These are phyloP conservation scores for sunflower (Helianthus annuus) DNA, from an alignment of 129 eudicot species.

Conservation along the genomic window DNA sequence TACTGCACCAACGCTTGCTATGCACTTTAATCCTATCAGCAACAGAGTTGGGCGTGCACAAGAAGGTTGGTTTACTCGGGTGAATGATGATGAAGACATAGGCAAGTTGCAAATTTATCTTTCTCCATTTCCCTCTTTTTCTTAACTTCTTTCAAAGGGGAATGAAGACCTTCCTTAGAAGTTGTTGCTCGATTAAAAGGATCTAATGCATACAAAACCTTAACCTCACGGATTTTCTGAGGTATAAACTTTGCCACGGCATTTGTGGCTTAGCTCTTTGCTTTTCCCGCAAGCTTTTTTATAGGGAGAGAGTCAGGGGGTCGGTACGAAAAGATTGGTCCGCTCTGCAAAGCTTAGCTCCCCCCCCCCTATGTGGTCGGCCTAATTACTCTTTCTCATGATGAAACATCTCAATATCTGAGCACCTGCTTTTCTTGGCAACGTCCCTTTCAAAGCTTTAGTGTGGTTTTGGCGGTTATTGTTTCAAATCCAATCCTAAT, in stretches of 20 bases:
- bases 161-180: slow-evolving; percentile 11
- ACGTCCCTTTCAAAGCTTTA: too few species aligned
- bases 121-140: neutral
- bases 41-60: too few species aligned
- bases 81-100: too few species aligned
- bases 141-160: too few species aligned
- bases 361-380: neutral
- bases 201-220: slow-evolving; percentile 20
- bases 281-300: slow-evolving; percentile 5
- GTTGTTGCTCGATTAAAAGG: slow-evolving; percentile 17
- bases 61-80: too few species aligned
- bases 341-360: slow-evolving; percentile 25
- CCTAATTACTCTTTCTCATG: neutral
- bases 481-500: too few species aligned
- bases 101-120: too few species aligned
- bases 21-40: too few species aligned
- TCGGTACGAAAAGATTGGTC: slow-evolving; percentile 15
- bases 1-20: too few species aligned
- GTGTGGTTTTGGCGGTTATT: too few species aligned
- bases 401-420: neutral
- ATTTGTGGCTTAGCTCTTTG: slow-evolving; percentile 16
- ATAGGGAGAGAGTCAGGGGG: slow-evolving; percentile 16
- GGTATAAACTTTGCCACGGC: neutral
- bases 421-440: neutral
- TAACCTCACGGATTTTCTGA: neutral